These are phyloP conservation scores for Wickerhamiella musiphila DNA, from an alignment of 805 yeast species.

Conservation along the genomic window DNA sequence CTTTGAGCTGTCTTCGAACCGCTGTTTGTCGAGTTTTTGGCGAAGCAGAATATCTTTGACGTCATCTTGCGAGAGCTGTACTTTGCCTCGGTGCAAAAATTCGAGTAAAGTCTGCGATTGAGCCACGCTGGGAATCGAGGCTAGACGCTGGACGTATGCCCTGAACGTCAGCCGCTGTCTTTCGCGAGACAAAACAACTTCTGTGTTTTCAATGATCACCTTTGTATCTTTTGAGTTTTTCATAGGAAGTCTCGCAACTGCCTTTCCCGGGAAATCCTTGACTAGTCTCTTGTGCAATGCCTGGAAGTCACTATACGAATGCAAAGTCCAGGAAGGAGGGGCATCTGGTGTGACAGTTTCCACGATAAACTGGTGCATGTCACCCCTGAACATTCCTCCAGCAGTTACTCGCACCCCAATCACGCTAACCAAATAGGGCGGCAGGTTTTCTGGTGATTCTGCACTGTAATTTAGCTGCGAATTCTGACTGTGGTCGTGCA, in stretches of 20 bases:
- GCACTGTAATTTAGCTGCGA: neutral
- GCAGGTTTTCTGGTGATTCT: slow-evolving; percentile 21
- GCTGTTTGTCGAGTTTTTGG: slow-evolving; percentile 40
- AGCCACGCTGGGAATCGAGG: slow-evolving; percentile 37
- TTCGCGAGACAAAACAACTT: slow-evolving; percentile 41
- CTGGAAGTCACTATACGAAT: slow-evolving; percentile 55
- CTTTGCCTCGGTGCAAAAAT: slow-evolving; percentile 32
- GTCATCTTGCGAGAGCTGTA: slow-evolving; percentile 29
- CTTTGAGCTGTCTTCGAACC: slow-evolving; percentile 43
- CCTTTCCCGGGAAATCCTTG: slow-evolving; percentile 49
- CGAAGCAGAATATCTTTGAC: slow-evolving; percentile 40
- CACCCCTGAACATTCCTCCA: slow-evolving; percentile 17
- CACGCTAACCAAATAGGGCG: slow-evolving; percentile 49
- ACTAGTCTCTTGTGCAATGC: slow-evolving; percentile 33
- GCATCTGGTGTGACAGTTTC: slow-evolving; percentile 18
- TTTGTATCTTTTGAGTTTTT: slow-evolving; percentile 23
- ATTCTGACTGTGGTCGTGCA: too few species aligned
- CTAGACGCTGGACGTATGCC: slow-evolving; percentile 43
- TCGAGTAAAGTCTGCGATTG: slow-evolving; percentile 33
- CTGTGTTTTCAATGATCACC: slow-evolving; percentile 5
- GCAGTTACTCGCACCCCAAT: slow-evolving; percentile 37
- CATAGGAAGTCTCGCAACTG: slow-evolving; percentile 40
- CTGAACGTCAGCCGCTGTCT: slow-evolving; percentile 61
- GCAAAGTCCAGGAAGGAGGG: slow-evolving; percentile 31
- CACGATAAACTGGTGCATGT: slow-evolving; percentile 18